Base-by-base conservation (phyloP, 208 protist species). In the Wallacemonas sp. region DNA sequence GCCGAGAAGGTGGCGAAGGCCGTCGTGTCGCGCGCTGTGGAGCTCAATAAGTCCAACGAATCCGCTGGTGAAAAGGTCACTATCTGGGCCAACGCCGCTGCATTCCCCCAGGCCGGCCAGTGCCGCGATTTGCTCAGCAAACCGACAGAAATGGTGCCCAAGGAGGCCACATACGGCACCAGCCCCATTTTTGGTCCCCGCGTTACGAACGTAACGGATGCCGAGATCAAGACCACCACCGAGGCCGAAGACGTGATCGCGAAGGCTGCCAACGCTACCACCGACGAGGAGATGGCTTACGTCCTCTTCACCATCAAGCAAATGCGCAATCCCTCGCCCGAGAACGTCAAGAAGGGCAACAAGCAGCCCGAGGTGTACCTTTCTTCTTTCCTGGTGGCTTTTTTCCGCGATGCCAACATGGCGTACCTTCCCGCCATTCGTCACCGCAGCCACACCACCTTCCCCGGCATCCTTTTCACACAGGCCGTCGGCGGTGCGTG, bases 171-270 rank as follows among this genome's bases (percentile, higher is more conserved):
- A 49, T 58, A 80, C 54, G 79, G 76, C 61, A 72, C 68, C 12
- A 86, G 79, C 55, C 79, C 79, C 12, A 71, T 90, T 61, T 90
- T 64, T 53, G 83, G 83, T 17, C 66, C 72, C 6, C 82, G 83
- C 34, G 49, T 90, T n/a, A 70, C 79, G 68, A 76, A 79, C 66
- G 51, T 77, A 11, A 68, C 70, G 15, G 77, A 90, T 42, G 69
- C 61, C 36, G 22, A 63, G 22, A 38, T 90, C 41, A 55, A 45
- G 41, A 46, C 49, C 21, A 42, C 68, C 1, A 58, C n/a, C 3
- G 84, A 84, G 24, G 75, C 75, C n/a, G 62, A 44, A 14, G 46
- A 58, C 9, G 41, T 82, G 24, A 58, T 90, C 46, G 54, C 27
- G 27, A 56, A 68, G 12, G 62, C 77, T 5, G 60, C 78, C 19